A percentile compares a stretch with the other conserved stretches of the same genome.
These are phyloP conservation scores for Aspergillus cejpii DNA, from an alignment of 2,329 filamentous ascomycete genomes.

Conservation along the genomic window DNA sequence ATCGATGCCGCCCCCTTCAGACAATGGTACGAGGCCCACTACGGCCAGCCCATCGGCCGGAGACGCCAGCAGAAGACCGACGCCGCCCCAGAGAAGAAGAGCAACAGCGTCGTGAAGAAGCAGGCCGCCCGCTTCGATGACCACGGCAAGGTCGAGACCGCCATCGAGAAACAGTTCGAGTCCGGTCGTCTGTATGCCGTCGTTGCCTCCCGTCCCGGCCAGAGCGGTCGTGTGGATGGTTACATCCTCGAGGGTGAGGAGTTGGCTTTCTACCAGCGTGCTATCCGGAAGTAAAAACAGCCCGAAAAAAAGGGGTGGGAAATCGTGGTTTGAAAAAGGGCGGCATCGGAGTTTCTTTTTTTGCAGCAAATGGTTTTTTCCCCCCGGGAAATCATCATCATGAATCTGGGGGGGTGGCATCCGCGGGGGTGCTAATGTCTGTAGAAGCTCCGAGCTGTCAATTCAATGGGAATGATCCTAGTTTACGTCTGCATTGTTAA, in stretches of 20 bases:
- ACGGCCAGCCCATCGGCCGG: constrained; percentile 82
- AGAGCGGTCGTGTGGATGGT: constrained; percentile 93
- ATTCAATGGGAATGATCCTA: constrained; percentile 25
- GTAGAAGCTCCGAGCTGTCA: constrained; percentile 15
- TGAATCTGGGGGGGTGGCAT: background rate
- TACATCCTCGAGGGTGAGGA: constrained; percentile 99
- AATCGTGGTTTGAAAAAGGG: constrained; percentile 24
- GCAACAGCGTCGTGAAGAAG: constrained; percentile 93
- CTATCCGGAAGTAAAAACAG: constrained; percentile 98
- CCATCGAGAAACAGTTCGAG: constrained; percentile 98
- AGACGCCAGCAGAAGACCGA: constrained; percentile 76
- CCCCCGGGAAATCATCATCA: constrained; percentile 19
- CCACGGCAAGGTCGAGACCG: constrained; percentile 83
- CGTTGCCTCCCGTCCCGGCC: constrained; percentile 84
- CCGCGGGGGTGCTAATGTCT: constrained; percentile 16
- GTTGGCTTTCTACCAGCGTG: constrained; percentile 99
- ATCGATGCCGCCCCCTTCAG: constrained; percentile 98
- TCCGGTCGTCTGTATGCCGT: constrained; percentile 95
- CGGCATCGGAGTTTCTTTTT: constrained; percentile 37
- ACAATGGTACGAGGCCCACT: constrained; percentile 99
- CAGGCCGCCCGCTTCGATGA: constrained; percentile 77
- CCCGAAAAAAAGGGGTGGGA: too few species aligned
- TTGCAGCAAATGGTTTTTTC: constrained; percentile 20
- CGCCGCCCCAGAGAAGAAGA: constrained; percentile 70
- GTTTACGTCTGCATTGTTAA: constrained; percentile 2